Evolutionary conservation across 2,329 filamentous ascomycete genomes (phyloP).

Genomic region (Hysterium pulicare): DNA sequence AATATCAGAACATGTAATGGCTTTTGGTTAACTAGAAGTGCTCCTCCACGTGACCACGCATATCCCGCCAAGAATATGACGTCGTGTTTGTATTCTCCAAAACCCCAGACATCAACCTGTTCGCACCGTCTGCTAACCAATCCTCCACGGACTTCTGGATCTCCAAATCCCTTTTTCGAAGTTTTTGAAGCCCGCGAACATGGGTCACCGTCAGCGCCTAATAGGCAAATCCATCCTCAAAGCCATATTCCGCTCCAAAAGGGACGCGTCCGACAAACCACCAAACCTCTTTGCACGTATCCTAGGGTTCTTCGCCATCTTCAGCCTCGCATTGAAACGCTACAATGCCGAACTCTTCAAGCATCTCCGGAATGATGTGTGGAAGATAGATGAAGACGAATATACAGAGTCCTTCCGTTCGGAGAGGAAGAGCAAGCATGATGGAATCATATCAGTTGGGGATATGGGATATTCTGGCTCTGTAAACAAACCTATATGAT

Average conservation of each 20-base stretch:
- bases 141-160: no score
- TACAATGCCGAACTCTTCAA: constrained; percentile 50
- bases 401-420: constrained; percentile 54
- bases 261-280: constrained; percentile 16
- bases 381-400: constrained; percentile 53
- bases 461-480: constrained; percentile 74
- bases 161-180: no score
- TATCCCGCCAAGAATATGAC: no score
- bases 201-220: constrained; percentile 34
- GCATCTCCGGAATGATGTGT: constrained; percentile 50
- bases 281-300: constrained; percentile 42
- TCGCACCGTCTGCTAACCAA: no score
- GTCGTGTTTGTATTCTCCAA: no score
- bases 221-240: constrained; percentile 37
- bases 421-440: constrained; percentile 36
- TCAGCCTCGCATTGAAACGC: constrained; percentile 48
- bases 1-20: no score
- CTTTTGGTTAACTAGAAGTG: no score
- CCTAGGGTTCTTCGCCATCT: constrained; percentile 54
- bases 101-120: no score
- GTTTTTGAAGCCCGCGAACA: no score
- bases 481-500: constrained; percentile 30
- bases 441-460: constrained; percentile 55
- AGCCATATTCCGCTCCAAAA: constrained; percentile 29
- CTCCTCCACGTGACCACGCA: no score